Evolutionary conservation across 1,284 basidiomycete species (phyloP).

Genomic region (Athelia sp.): DNA sequence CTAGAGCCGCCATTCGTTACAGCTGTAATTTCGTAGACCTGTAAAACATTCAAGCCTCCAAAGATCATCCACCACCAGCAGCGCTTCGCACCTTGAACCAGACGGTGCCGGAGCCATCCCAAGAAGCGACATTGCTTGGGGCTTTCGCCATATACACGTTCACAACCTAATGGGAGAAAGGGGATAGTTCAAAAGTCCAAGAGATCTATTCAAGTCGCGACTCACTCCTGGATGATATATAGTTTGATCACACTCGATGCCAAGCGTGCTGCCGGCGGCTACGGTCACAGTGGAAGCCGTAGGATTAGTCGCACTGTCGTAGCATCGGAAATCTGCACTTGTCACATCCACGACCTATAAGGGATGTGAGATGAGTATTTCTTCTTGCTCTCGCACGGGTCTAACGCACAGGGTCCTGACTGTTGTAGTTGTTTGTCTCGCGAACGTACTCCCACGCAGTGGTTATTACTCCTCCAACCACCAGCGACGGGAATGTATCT

Average conservation of each 20-base stretch:
- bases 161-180: conserved; percentile 6
- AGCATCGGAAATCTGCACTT: conserved; percentile 35
- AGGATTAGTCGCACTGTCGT: conserved; percentile 26
- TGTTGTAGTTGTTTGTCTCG: conserved; percentile 39
- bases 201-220: too few species aligned
- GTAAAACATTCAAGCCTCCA: too few species aligned
- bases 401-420: conserved; percentile 27
- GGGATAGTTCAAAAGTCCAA: too few species aligned
- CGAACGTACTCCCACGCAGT: conserved; percentile 36
- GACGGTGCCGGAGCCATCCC: conserved; percentile 31
- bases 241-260: conserved; percentile 25
- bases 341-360: conserved; percentile 23
- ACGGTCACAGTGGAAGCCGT: conserved; percentile 30
- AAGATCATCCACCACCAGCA: too few species aligned
- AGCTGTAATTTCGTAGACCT: conserved; percentile 12
- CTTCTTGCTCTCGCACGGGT: too few species aligned
- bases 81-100: conserved; percentile 31
- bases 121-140: conserved; percentile 24
- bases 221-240: conserved; percentile 36
- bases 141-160: conserved; percentile 39
- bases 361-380: too few species aligned
- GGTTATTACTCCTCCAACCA: conserved; percentile 31
- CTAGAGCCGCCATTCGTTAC: conserved; percentile 13
- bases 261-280: conserved; percentile 28
- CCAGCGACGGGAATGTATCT: conserved; percentile 38